These are phyloP conservation scores for Ilex asprella DNA, from an alignment of 257 asterid species.

Conservation along the genomic window DNA sequence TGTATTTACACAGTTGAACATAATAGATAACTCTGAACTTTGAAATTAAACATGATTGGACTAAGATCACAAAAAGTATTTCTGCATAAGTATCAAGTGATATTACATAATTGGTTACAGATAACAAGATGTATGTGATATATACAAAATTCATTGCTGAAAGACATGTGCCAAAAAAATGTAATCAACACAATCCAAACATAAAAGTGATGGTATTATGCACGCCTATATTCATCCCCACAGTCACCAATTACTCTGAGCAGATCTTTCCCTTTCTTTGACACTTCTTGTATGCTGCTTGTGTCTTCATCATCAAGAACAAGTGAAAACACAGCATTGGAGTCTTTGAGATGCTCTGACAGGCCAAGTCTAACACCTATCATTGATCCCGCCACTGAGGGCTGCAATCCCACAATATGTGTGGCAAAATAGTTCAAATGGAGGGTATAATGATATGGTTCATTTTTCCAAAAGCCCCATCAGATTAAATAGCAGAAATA, in stretches of 20 bases:
- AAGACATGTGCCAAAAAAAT: background rate
- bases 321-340: constrained; percentile 60
- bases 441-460: background rate
- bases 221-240: constrained; percentile 90
- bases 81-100: no score
- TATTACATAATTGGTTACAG: no score
- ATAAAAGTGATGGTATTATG: constrained; percentile 10
- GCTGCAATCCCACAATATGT: constrained; percentile 42
- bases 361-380: constrained; percentile 91
- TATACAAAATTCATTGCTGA: no score
- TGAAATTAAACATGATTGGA: no score
- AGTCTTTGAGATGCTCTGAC: constrained; percentile 66
- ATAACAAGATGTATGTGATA: no score
- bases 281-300: constrained; percentile 50
- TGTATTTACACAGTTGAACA: no score
- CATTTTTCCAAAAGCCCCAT: background rate
- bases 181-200: no score
- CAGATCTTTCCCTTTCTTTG: constrained; percentile 74
- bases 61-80: no score
- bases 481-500: background rate
- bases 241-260: constrained; percentile 75
- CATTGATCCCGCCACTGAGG: constrained; percentile 94
- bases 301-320: constrained; percentile 72
- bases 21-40: no score
- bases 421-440: background rate